Evolutionary conservation across 768 basidiomycete species (phyloP).

Genomic region (Leccinum olivaceopallidum): DNA sequence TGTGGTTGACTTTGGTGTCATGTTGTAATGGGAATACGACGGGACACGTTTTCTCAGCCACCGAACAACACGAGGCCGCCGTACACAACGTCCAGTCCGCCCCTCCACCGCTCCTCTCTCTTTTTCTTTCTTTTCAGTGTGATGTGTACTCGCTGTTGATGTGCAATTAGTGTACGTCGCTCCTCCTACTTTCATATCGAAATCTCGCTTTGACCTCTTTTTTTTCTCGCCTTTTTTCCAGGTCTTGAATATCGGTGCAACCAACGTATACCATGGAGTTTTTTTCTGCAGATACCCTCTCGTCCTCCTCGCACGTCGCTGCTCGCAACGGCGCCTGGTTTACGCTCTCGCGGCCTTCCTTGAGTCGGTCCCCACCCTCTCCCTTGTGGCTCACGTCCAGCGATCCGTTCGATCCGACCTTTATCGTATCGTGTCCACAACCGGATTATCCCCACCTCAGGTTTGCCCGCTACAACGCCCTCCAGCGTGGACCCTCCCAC

Average conservation of each 20-base stretch:
- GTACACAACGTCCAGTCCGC: conserved; percentile 12
- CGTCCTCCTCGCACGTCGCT: conserved; percentile 15
- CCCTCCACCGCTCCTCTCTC: background rate
- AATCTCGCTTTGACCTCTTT: conserved; percentile 2
- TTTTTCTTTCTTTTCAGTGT: conserved; percentile 14
- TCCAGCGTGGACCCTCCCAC: conserved; percentile 10
- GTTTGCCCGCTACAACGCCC: conserved; percentile 19
- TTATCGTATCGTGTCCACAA: conserved; percentile 22
- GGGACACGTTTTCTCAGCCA: conserved; percentile 40
- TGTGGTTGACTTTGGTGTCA: background rate
- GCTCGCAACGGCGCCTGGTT: conserved; percentile 15
- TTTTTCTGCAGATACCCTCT: conserved; percentile 31
- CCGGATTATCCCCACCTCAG: conserved; percentile 16
- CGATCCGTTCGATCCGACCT: conserved; percentile 26
- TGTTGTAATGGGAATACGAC: conserved; percentile 23
- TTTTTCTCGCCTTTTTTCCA: conserved; percentile 10
- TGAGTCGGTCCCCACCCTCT: conserved; percentile 18
- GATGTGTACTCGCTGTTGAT: conserved; percentile 30
- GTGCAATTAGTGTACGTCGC: conserved; percentile 21
- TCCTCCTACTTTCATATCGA: background rate
- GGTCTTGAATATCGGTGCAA: conserved; percentile 36
- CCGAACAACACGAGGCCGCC: conserved; percentile 33
- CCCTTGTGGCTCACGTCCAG: conserved; percentile 18
- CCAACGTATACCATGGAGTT: conserved; percentile 35
- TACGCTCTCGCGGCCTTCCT: conserved; percentile 15